A percentile compares a stretch with the other conserved stretches of the same genome.
Conservation (phyloP, 2,329 filamentous ascomycete species). For the Sphaerulina musiva region DNA sequence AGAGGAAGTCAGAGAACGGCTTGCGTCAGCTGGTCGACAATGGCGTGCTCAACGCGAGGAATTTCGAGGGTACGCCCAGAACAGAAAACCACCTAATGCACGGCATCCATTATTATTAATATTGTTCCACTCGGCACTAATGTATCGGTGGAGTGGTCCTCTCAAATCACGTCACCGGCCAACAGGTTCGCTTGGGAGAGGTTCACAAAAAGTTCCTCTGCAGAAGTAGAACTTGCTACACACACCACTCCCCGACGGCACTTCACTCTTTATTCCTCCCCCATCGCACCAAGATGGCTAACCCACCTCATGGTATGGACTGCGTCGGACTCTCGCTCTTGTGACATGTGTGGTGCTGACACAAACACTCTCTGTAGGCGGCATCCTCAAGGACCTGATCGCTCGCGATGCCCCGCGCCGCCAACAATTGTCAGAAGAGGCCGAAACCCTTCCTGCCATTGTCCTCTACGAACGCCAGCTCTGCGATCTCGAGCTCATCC, state of each 20-base stretch:
- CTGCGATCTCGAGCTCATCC: conserved; percentile 93
- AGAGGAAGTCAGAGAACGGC: no score
- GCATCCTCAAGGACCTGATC: conserved; percentile 94
- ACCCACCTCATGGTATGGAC: conserved; percentile 45
- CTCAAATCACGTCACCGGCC: conserved; percentile 2
- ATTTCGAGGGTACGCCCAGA: no score
- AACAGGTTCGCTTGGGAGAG: background rate
- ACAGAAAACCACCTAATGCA: no score
- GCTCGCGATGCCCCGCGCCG: conserved; percentile 84
- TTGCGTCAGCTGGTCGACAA: background rate
- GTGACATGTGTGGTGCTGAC: background rate
- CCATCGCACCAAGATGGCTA: conserved; percentile 38
- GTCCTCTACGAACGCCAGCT: conserved; percentile 87
- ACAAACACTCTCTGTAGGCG: conserved; percentile 48
- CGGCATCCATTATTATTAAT: no score
- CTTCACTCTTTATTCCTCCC: background rate
- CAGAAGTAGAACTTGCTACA: no score
- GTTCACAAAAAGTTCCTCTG: conserved; percentile 7
- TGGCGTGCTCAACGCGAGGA: background rate
- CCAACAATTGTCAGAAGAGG: conserved; percentile 71
- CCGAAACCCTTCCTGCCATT: conserved; percentile 78
- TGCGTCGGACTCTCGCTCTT: no score
- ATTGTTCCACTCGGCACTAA: no score
- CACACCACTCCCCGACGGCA: no score
- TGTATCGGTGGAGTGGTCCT: no score